A percentile compares a stretch with the other conserved stretches of the same genome.
phyloP scores from a whole-genome alignment of 345 rosid genomes.

The Dimocarpus longan region DNA sequence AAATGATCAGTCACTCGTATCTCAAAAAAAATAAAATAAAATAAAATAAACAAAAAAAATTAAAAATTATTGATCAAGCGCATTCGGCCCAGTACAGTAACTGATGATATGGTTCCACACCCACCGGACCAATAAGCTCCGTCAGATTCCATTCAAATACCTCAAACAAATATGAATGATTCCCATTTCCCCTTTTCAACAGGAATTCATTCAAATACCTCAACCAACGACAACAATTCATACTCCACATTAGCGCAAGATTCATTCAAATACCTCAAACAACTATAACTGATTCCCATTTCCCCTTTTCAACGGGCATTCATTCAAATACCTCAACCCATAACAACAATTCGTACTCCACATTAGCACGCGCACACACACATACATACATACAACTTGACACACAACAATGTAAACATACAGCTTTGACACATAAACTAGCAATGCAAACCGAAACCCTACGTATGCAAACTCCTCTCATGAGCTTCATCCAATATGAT shows the following conservation, averaged over 20 bases:
- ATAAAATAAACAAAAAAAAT: background rate
- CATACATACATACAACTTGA: no score
- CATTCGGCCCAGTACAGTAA: slow-evolving; percentile 41
- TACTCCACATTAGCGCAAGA: background rate
- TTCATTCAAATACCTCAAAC: slow-evolving; percentile 1
- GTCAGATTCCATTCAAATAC: slow-evolving; percentile 64
- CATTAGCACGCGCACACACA: background rate
- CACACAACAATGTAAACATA: background rate
- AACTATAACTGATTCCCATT: background rate
- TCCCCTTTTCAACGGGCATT: background rate
- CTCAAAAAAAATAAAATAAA: background rate
- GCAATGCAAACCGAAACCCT: slow-evolving; percentile 18
- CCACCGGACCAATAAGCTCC: slow-evolving; percentile 67
- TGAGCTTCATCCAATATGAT: slow-evolving; percentile 98
- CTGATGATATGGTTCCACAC: no score
- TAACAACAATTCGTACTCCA: background rate
- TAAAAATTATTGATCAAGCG: slow-evolving; percentile 60
- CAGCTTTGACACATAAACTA: background rate
- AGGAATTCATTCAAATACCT: background rate
- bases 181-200: background rate
- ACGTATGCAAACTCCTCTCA: slow-evolving; percentile 98
- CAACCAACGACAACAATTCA: background rate
- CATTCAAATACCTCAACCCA: background rate
- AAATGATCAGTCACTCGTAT: background rate
- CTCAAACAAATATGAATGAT: slow-evolving; percentile 5